Evolutionary conservation across 148 eudicot species (phyloP).

Genomic region (Arbutus unedo): DNA sequence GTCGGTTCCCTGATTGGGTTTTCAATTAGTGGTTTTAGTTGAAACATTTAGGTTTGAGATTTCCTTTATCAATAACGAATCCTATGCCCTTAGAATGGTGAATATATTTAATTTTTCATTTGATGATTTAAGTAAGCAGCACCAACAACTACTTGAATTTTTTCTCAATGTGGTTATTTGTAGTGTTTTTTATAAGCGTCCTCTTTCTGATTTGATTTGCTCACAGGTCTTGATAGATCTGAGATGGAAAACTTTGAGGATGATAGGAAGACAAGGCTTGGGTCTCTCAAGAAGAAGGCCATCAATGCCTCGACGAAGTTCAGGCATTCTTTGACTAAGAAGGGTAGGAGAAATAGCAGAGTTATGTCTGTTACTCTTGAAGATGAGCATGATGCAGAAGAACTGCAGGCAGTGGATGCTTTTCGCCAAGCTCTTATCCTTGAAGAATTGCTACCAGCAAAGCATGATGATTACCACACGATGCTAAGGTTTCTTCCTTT

Average conservation of each 20-base stretch:
- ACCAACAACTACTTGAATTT: background rate
- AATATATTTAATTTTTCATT: background rate
- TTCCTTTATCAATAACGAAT: background rate
- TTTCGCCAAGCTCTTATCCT: constrained; percentile 72
- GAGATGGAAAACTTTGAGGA: constrained; percentile 54
- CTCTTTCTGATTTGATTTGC: constrained; percentile 1
- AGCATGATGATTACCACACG: constrained; percentile 82
- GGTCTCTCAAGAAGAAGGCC: constrained; percentile 69
- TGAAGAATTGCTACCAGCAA: constrained; percentile 76
- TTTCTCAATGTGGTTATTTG: background rate
- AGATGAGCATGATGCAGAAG: constrained; percentile 88
- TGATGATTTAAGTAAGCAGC: background rate
- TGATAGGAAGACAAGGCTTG: constrained; percentile 63
- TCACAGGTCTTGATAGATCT: constrained; percentile 45
- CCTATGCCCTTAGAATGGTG: background rate
- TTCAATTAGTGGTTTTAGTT: background rate
- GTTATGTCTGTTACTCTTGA: constrained; percentile 72
- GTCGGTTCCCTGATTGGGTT: background rate
- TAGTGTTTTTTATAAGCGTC: background rate
- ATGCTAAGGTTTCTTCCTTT: constrained; percentile 54
- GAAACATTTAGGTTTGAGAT: background rate
- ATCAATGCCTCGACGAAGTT: constrained; percentile 62
- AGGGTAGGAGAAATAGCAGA: constrained; percentile 60
- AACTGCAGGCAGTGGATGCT: constrained; percentile 69
- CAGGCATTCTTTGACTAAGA: constrained; percentile 59